These are phyloP conservation scores for Fusarium devonianum DNA, from an alignment of 2,329 filamentous ascomycete genomes.

Conservation along the genomic window DNA sequence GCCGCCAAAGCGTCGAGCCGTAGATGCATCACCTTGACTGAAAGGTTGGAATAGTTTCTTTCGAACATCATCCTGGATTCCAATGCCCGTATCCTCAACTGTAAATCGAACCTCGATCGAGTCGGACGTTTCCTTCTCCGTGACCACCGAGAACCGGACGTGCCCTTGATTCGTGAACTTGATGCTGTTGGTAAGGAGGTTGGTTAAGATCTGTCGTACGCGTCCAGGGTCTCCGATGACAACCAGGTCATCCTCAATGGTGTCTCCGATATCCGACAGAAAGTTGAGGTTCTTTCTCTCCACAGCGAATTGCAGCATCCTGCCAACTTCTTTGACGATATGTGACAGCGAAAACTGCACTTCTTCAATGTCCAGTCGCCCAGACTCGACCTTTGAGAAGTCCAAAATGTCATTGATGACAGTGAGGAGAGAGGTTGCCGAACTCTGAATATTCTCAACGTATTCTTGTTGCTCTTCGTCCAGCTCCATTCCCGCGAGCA, in stretches of 20 bases:
- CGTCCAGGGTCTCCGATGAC: slow-evolving; percentile 88
- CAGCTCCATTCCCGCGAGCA: slow-evolving; percentile 72
- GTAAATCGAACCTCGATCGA: slow-evolving; percentile 73
- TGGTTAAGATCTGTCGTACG: slow-evolving; percentile 83
- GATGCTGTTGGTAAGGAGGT: slow-evolving; percentile 78
- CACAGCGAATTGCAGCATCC: slow-evolving; percentile 88
- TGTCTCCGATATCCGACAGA: slow-evolving; percentile 67
- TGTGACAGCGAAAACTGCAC: slow-evolving; percentile 79
- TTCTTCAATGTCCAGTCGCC: slow-evolving; percentile 78
- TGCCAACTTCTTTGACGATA: slow-evolving; percentile 79
- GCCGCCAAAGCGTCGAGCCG: slow-evolving; percentile 78
- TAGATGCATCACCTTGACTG: slow-evolving; percentile 82
- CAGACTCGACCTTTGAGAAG: slow-evolving; percentile 86
- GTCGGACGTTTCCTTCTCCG: slow-evolving; percentile 69
- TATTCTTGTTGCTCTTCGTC: slow-evolving; percentile 76
- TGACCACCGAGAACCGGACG: slow-evolving; percentile 70
- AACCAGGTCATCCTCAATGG: slow-evolving; percentile 72
- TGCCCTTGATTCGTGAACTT: slow-evolving; percentile 76
- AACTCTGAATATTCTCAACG: slow-evolving; percentile 79
- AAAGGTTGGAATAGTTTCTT: slow-evolving; percentile 80
- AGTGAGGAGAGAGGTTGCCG: slow-evolving; percentile 80
- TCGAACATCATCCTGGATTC: slow-evolving; percentile 79
- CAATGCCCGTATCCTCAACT: slow-evolving; percentile 81
- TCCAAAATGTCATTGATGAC: slow-evolving; percentile 93
- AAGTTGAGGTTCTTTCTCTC: slow-evolving; percentile 80